phyloP scores from a whole-genome alignment of 2,329 filamentous ascomycete genomes.

The Acephala macrosclerotiorum region DNA sequence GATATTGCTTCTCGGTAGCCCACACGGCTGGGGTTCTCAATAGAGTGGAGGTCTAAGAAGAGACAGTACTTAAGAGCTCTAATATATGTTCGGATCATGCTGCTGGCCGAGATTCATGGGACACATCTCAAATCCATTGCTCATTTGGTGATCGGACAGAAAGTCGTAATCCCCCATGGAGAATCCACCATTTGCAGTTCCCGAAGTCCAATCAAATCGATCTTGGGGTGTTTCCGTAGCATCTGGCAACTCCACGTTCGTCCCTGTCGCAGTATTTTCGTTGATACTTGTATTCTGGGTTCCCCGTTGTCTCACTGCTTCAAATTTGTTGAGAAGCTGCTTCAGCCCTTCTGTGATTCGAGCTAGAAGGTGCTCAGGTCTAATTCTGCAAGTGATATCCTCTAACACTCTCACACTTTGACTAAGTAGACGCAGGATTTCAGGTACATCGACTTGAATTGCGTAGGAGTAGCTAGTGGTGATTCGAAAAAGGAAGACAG shows the following conservation, averaged over 20 bases:
- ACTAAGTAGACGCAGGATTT: conserved; percentile 33
- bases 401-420: conserved; percentile 14
- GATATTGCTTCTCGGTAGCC: too few species aligned
- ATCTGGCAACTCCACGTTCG: background rate
- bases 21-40: too few species aligned
- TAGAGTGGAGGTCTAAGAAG: too few species aligned
- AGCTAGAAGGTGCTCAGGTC: conserved; percentile 1
- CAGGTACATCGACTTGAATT: conserved; percentile 30
- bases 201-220: background rate
- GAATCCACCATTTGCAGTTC: background rate
- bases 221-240: background rate
- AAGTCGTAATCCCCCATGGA: background rate
- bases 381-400: conserved; percentile 10
- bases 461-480: conserved; percentile 28
- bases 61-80: background rate
- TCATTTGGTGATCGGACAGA: background rate
- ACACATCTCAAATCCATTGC: background rate
- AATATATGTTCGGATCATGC: background rate
- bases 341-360: conserved; percentile 4
- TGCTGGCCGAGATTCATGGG: background rate
- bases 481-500: conserved; percentile 41
- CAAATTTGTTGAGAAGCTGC: background rate
- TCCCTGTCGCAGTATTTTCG: background rate
- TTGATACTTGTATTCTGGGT: background rate
- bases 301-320: background rate